Evolutionary conservation across 1,139 yeast genomes (phyloP).

Genomic region (Blastobotrys proliferans): DNA sequence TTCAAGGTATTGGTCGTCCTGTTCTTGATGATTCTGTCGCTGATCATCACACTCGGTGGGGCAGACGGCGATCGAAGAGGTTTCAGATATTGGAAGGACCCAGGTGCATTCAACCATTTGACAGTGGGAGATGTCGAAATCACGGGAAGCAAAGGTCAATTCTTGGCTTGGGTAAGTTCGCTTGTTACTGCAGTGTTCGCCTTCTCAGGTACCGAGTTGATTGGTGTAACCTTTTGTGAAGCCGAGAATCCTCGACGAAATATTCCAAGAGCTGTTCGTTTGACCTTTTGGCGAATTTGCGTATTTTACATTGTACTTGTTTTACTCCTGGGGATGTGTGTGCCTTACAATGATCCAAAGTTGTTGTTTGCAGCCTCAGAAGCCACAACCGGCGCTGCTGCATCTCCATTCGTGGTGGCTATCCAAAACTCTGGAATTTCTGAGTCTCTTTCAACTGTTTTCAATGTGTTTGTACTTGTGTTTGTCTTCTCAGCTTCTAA

Average conservation of each 20-base stretch:
- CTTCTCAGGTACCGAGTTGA: constrained; percentile 77
- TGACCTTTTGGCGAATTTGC: constrained; percentile 75
- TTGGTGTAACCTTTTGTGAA: constrained; percentile 89
- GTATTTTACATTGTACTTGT: constrained; percentile 76
- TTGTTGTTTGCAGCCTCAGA: constrained; percentile 32
- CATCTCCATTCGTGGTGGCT: constrained; percentile 78
- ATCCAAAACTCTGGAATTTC: constrained; percentile 61
- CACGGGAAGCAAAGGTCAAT: constrained; percentile 47
- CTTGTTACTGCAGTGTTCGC: constrained; percentile 53
- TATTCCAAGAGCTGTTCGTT: constrained; percentile 80
- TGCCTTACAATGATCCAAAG: constrained; percentile 67
- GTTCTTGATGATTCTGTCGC: constrained; percentile 47
- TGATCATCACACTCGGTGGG: constrained; percentile 56
- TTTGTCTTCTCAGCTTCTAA: constrained; percentile 71
- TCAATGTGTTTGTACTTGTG: constrained; percentile 68
- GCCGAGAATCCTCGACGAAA: constrained; percentile 75
- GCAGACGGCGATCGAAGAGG: constrained; percentile 53
- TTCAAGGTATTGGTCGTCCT: constrained; percentile 44
- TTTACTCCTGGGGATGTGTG: constrained; percentile 76
- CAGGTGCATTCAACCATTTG: constrained; percentile 57
- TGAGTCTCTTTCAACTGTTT: constrained; percentile 60
- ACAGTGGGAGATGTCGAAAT: not conserved
- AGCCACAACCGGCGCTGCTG: constrained; percentile 46
- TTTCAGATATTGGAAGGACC: constrained; percentile 78
- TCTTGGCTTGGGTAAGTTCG: constrained; percentile 66